These are phyloP conservation scores for Brassica hybrid DNA, from an alignment of 441 rosid species.

Conservation along the genomic window DNA sequence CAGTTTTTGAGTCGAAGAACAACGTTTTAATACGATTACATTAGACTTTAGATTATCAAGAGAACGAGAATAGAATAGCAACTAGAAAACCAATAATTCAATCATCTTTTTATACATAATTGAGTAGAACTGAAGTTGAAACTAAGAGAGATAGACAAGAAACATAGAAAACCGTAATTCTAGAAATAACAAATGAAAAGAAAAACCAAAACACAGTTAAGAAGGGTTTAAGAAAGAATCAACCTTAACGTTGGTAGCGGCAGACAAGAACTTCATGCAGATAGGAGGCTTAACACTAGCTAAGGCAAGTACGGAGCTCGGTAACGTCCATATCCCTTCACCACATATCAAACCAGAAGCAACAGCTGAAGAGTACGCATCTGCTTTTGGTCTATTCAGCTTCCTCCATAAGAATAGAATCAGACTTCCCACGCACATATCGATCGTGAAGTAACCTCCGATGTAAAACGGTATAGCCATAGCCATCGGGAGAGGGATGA, in stretches of 20 bases:
- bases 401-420: slow-evolving; percentile 56
- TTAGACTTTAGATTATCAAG: neutral
- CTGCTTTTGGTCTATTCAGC: slow-evolving; percentile 49
- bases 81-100: slow-evolving; percentile 13
- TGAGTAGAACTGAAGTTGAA: slow-evolving; percentile 16
- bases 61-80: neutral
- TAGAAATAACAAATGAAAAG: neutral
- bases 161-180: neutral
- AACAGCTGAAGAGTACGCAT: slow-evolving; percentile 48
- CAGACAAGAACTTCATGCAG: slow-evolving; percentile 60
- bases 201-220: slow-evolving; percentile 22
- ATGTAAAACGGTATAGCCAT: slow-evolving; percentile 62
- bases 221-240: slow-evolving; percentile 47
- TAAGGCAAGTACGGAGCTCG: slow-evolving; percentile 55
- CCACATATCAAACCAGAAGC: slow-evolving; percentile 66
- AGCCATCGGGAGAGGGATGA: slow-evolving; percentile 60
- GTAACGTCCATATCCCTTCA: slow-evolving; percentile 60
- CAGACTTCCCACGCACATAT: slow-evolving; percentile 66
- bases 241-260: slow-evolving; percentile 44
- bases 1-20: neutral
- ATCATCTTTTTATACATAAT: slow-evolving; percentile 18
- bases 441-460: slow-evolving; percentile 58
- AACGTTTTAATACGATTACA: neutral
- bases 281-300: slow-evolving; percentile 58
- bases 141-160: slow-evolving; percentile 22